phyloP scores from a whole-genome alignment of 352 stramenopile species.

The Chrysophaeum taylorii region DNA sequence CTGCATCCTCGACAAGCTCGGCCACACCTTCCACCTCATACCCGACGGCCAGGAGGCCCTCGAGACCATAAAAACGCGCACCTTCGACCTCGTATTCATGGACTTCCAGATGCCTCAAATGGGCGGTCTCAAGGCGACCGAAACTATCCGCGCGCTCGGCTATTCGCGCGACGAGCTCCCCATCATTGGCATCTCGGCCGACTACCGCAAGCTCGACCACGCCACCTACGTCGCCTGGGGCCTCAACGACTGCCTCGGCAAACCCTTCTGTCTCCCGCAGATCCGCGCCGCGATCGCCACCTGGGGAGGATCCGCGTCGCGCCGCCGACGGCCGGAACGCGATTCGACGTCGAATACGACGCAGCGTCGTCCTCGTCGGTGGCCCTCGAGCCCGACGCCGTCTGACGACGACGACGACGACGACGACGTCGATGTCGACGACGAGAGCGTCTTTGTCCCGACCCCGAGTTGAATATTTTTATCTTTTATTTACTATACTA shows the following conservation, averaged over 20 bases:
- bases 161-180: conserved; percentile 8
- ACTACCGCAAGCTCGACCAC: conserved; percentile 2
- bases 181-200: conserved; percentile 14
- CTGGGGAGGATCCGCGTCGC: too few species aligned
- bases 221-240: not conserved
- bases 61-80: conserved; percentile 31
- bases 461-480: too few species aligned
- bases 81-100: conserved; percentile 41
- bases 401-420: too few species aligned
- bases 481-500: too few species aligned
- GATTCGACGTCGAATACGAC: too few species aligned
- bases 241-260: conserved; percentile 16
- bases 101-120: conserved; percentile 53
- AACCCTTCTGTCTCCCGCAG: too few species aligned
- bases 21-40: not conserved
- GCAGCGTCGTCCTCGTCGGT: too few species aligned
- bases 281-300: too few species aligned
- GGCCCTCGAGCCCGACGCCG: too few species aligned
- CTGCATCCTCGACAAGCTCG: conserved; percentile 1
- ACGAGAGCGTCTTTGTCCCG: too few species aligned
- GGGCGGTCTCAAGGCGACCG: conserved; percentile 44
- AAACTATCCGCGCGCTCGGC: conserved; percentile 41
- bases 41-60: conserved; percentile 44
- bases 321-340: too few species aligned
- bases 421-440: too few species aligned